phyloP scores from a whole-genome alignment of 1,284 basidiomycete genomes.

The Xanthoconium separans region DNA sequence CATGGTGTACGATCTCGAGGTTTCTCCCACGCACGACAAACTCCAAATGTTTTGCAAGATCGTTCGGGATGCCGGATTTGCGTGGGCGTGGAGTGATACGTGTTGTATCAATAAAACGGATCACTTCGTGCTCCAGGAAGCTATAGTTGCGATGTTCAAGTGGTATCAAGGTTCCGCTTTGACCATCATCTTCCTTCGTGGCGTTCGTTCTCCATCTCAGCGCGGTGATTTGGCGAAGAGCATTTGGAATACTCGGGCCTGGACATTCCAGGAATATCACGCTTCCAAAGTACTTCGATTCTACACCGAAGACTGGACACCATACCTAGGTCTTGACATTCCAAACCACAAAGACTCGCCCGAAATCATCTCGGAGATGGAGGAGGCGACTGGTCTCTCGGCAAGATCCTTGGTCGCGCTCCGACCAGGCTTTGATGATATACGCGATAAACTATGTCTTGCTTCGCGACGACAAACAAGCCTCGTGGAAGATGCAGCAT shows the following conservation, averaged over 20 bases:
- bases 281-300: background rate
- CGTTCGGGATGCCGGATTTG: background rate
- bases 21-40: background rate
- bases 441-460: background rate
- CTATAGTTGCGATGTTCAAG: slow-evolving; percentile 7
- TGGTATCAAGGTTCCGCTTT: slow-evolving; percentile 5
- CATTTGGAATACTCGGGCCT: slow-evolving; percentile 5
- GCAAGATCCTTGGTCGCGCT: background rate
- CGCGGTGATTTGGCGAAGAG: slow-evolving; percentile 4
- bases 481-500: background rate
- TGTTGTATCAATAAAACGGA: background rate
- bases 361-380: slow-evolving; percentile 1
- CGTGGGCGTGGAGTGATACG: background rate
- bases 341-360: background rate
- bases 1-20: background rate
- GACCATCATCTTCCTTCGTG: slow-evolving; percentile 1
- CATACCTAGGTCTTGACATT: background rate
- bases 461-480: background rate
- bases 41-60: background rate
- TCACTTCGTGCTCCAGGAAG: background rate
- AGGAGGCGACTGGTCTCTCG: background rate
- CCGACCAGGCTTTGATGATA: background rate
- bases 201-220: background rate
- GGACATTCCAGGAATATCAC: slow-evolving; percentile 7
- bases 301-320: slow-evolving; percentile 4